A percentile compares a stretch with the other conserved stretches of the same genome.
Conservation (phyloP, 2,329 filamentous ascomycete species). For the Chaetomiaceae sp. region DNA sequence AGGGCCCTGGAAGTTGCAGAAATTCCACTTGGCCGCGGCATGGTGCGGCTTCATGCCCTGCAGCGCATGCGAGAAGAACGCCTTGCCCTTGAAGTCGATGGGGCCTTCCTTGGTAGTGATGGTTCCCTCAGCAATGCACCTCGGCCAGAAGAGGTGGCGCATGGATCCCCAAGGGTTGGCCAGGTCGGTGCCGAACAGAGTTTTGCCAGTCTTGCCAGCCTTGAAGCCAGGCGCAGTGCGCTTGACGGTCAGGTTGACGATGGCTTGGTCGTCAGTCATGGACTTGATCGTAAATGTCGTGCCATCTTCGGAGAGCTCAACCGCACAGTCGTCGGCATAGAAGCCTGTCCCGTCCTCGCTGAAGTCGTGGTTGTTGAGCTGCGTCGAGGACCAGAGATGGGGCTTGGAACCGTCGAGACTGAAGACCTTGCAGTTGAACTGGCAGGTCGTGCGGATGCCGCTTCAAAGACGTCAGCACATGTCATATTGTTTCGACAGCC, state of each 20-base stretch:
- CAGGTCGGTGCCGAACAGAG: slow-evolving; percentile 80
- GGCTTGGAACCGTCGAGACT: slow-evolving; percentile 67
- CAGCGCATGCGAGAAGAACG: slow-evolving; percentile 75
- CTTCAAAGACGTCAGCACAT: slow-evolving; percentile 41
- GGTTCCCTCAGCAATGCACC: slow-evolving; percentile 73
- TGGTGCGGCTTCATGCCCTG: slow-evolving; percentile 99
- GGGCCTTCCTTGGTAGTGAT: slow-evolving; percentile 79
- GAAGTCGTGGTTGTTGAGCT: slow-evolving; percentile 74
- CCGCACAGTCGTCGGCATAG: slow-evolving; percentile 77
- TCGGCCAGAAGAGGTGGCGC: slow-evolving; percentile 91
- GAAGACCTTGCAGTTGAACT: slow-evolving; percentile 94
- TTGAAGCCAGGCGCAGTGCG: slow-evolving; percentile 75
- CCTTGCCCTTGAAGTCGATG: slow-evolving; percentile 75
- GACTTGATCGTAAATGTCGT: slow-evolving; percentile 85
- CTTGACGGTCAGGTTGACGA: slow-evolving; percentile 82
- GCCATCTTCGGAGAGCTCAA: slow-evolving; percentile 83
- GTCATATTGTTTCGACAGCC: slow-evolving; percentile 2
- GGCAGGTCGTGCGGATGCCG: slow-evolving; percentile 81
- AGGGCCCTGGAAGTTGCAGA: slow-evolving; percentile 83
- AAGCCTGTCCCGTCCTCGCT: slow-evolving; percentile 79
- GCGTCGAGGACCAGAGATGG: slow-evolving; percentile 78
- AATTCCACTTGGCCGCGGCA: slow-evolving; percentile 88
- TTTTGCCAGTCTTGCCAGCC: slow-evolving; percentile 77
- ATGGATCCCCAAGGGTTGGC: slow-evolving; percentile 85
- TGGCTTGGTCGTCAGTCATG: slow-evolving; percentile 69